Base-by-base conservation (phyloP, 2,329 filamentous ascomycete genomes). In the Endothia cerciana region DNA sequence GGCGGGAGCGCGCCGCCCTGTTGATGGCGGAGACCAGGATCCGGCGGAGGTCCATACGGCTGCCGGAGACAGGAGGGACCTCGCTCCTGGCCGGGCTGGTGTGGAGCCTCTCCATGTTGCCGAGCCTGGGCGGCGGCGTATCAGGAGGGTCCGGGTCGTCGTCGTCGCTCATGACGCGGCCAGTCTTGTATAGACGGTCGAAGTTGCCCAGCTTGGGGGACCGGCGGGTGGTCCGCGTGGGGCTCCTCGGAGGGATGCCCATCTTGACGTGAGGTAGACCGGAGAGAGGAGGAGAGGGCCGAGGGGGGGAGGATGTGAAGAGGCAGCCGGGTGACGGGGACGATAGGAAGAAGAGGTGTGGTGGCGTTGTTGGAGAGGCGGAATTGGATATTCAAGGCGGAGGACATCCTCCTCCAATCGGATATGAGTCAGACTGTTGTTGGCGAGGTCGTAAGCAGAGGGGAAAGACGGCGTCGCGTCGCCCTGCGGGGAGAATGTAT, bases 91-190 rank as follows among this genome's bases (percentile, higher is more conserved):
- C 33, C 30, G n/a, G 55, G 17, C 36, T 58, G 30, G 15, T 19
- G n/a, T 40, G 38, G 4, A 36, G 55, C 55, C n/a, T 58, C 36
- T 58, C 38, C 55, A 38, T 41, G 66, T 65, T 62, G 55, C 66
- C 66, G 30, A 68, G 55, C 41, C 57, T 65, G 63, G 66, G 66
- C 4, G 59, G 47, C 53, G 61, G 47, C 61, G 63, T 19, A 43
- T 45, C 62, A n/a, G 62, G 59, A 47, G 45, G 22, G 47, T 56
- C 56, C 56, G 55, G 17, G 17, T 59, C n/a, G 43, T 59, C 59
- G n/a, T 3, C 5, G 47, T 11, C 47, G 11, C 47, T 30, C 47
- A 28, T 13, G 22, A 51, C 11, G 47, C 25, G 47, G 47, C 47
- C 13, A 11, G 11, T 4, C 13, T 51, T 28, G 47, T 28, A 51